These are phyloP conservation scores for Calonectria fujianensis DNA, from an alignment of 2,329 filamentous ascomycete species.

Conservation along the genomic window DNA sequence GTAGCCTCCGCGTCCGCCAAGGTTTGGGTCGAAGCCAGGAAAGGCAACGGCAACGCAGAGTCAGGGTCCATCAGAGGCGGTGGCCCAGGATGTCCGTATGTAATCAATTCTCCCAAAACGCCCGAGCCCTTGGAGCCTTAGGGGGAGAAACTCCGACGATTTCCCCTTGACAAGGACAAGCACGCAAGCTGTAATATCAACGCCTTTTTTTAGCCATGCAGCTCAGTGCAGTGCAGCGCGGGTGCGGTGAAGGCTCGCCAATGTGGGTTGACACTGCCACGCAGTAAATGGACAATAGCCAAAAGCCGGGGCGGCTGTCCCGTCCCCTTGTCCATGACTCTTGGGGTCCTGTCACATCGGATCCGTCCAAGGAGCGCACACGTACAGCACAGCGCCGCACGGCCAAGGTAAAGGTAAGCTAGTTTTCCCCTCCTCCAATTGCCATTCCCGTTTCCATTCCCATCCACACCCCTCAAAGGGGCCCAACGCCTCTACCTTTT, in stretches of 20 bases:
- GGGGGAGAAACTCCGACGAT: constrained; percentile 24
- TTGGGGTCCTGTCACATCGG: constrained; percentile 31
- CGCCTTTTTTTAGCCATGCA: constrained; percentile 9
- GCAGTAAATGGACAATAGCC: constrained; percentile 25
- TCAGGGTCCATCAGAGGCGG: constrained; percentile 6
- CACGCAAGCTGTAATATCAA: constrained; percentile 9
- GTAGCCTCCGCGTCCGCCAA: constrained; percentile 33
- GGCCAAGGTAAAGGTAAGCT: constrained; percentile 31
- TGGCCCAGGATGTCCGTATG: constrained; percentile 19
- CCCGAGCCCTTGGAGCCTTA: constrained; percentile 22
- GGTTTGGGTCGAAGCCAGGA: constrained; percentile 32
- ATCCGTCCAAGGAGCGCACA: constrained; percentile 4
- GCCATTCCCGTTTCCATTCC: constrained; percentile 33
- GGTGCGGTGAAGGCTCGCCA: constrained; percentile 24
- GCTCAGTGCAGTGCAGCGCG: not conserved
- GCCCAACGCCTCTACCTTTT: constrained; percentile 41
- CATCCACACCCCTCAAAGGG: constrained; percentile 46
- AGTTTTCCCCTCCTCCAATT: constrained; percentile 31
- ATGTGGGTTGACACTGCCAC: constrained; percentile 26
- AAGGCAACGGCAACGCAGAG: constrained; percentile 22
- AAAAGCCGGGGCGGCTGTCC: constrained; percentile 27
- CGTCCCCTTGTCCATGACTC: constrained; percentile 31
- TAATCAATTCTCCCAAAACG: constrained; percentile 19
- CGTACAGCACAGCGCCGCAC: constrained; percentile 23
- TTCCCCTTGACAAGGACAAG: constrained; percentile 27